Base-by-base conservation (phyloP, 108 stramenopile genomes). In the Discostella pseudostelligera region DNA sequence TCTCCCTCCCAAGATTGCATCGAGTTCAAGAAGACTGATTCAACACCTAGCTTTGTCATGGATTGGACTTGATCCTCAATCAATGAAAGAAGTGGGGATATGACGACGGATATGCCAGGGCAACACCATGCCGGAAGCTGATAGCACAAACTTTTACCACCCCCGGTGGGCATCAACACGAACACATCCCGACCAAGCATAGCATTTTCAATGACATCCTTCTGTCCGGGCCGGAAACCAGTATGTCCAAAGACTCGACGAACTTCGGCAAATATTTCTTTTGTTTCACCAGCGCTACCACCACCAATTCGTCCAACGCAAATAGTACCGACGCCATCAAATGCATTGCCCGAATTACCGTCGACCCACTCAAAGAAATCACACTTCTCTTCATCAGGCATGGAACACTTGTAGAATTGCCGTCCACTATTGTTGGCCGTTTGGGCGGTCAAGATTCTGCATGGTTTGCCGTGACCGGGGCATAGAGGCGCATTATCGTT, bases 101-200 rank as follows among this genome's bases (percentile, higher is more conserved):
- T 78, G 24, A 99, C 92, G 10, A 99, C 95, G 10, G 97, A 74
- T 35, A 98, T 44, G 7, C 97, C 97, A 1, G 94, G 94, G 49
- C 83, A 83, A 59, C 96, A 95, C 87, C 92, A 95, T 9, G 97
- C 98, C 14, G 99, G 98, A 35, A 99, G 77, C 82, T 98, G 97
- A 68, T 96, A 96, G 66, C 97, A 97, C 14, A 97, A 69, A 3
- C 77, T 82, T 57, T 94, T 91, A 8, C 90, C 91, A 19, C 97
- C 98, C 11, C 98, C 99, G 4, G 99, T 99, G 1, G 97, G 97
- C 97, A 99, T 98, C 39, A 99, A 79, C 13, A 97, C 97, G 67
- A 99, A 99, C 26, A 91, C 96, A 70, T 99, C 99, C 36, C 79
- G 59, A 1, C 96, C 95, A 28, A 66, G 42, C 71, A 99, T 81